Base-by-base conservation (phyloP, 176 grass and related monocot genomes). In the Triticum monococcum region DNA sequence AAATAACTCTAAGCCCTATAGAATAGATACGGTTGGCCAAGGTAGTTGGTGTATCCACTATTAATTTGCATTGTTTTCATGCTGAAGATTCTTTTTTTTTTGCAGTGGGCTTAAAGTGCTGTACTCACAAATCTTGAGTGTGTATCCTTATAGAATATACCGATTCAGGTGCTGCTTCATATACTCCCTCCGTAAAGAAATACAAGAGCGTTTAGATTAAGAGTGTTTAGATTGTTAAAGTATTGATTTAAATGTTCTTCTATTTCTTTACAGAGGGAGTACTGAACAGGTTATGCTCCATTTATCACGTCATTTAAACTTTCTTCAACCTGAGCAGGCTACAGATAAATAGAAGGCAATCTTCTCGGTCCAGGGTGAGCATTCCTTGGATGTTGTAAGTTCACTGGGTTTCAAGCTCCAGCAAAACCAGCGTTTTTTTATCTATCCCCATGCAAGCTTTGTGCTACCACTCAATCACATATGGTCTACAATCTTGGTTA, bases 391-490 rank as follows among this genome's bases (percentile, higher is more conserved):
- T 36, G 1, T 35, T 66, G 28, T 57, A 68, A 52, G 24, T 68
- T 86, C 45, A 60, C 36, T 37, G 80, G 68, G n/a, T 86, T 81
- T 63, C 80, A 92, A 90, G 73, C 81, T 82, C 41, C 84, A 61
- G 13, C 85, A 89, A 93, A 89, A 89, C 50, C 90, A 62, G 62
- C 32, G 72, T 17, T 70, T 41, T 10, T 41, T 41, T 3, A 41
- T 41, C 40, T 41, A 41, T 41, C 37, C 40, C 8, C 8, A 40
- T 40, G 8, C 37, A 40, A 40, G 37, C 37, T 40, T 40, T 40
- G 37, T 40, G 37, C 37, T 40, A 40, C 37, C 37, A 40, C 37
- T 40, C 37, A 40, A 40, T 40, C 37, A 40, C 37, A 40, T 40
- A 40, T 40, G 37, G 37, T 40, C 37, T 40, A 40, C 8, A 40